Evolutionary conservation across 1,284 basidiomycete species (phyloP).

Genomic region (Phellinidium pouzarii): DNA sequence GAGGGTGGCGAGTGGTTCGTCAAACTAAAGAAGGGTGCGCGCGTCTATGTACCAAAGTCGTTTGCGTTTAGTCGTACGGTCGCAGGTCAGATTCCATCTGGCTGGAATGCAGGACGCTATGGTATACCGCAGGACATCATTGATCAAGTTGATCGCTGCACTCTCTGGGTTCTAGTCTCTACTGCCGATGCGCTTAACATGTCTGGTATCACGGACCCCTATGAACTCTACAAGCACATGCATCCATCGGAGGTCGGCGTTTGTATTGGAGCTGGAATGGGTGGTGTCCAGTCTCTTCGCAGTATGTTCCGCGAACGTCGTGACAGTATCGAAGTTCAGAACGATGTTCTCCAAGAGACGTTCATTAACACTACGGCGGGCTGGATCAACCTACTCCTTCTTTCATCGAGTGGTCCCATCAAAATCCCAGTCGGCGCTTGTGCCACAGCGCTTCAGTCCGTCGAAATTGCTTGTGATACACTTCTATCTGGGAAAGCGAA

Average conservation of each 20-base stretch:
- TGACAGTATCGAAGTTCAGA: constrained; percentile 96
- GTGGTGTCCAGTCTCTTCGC: constrained; percentile 81
- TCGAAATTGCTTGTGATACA: constrained; percentile 97
- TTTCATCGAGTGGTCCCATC: constrained; percentile 94
- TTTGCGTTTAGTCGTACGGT: constrained; percentile 93
- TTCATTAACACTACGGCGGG: constrained; percentile 98
- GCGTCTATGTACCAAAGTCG: constrained; percentile 90
- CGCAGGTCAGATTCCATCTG: constrained; percentile 94
- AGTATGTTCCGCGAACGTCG: constrained; percentile 99
- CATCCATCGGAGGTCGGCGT: constrained; percentile 96
- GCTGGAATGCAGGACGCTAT: constrained; percentile 93
- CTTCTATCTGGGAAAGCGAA: constrained; percentile 95
- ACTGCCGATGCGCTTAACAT: constrained; percentile 94
- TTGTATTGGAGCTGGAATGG: constrained; percentile 94
- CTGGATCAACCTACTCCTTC: constrained; percentile 91
- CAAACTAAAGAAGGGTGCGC: constrained; percentile 98
- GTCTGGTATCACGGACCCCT: constrained; percentile 97
- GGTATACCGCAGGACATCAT: constrained; percentile 98
- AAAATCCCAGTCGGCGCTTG: constrained; percentile 99
- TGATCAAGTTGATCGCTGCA: constrained; percentile 89
- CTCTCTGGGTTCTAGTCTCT: constrained; percentile 93
- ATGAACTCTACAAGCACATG: constrained; percentile 93
- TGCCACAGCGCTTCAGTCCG: constrained; percentile 94
- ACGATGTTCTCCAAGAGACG: constrained; percentile 97
- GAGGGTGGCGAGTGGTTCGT: constrained; percentile 93